These are phyloP conservation scores for Cryptosporidium viatorum DNA, from an alignment of 169 alveolate species.

Conservation along the genomic window DNA sequence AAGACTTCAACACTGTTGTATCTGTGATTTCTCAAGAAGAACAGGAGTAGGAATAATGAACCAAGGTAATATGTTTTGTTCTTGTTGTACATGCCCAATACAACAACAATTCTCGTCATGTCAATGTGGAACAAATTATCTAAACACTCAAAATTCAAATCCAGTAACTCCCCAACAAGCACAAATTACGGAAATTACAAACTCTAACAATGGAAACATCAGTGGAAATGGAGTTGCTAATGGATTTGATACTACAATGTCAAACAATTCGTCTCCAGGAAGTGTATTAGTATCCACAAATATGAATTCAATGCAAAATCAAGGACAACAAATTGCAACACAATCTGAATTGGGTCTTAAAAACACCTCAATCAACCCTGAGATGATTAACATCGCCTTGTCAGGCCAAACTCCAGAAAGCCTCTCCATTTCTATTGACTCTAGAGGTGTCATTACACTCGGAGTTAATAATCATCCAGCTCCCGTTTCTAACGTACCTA, in stretches of 20 bases:
- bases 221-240: background rate
- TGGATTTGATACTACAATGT: background rate
- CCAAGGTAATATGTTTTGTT: constrained; percentile 10
- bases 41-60: background rate
- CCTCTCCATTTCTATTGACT: constrained; percentile 65
- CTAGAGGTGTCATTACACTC: constrained; percentile 56
- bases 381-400: constrained; percentile 48
- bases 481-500: background rate
- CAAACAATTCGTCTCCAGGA: background rate
- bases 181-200: constrained; percentile 7
- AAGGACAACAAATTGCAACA: background rate
- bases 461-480: constrained; percentile 54
- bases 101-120: background rate
- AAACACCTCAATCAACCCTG: constrained; percentile 27
- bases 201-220: background rate
- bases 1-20: constrained; percentile 25
- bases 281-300: background rate
- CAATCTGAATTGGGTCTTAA: background rate
- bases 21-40: constrained; percentile 8
- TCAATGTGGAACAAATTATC: background rate
- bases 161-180: background rate
- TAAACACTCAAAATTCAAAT: background rate
- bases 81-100: constrained; percentile 19
- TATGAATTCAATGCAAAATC: background rate
- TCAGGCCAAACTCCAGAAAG: constrained; percentile 66